A percentile compares a stretch with the other conserved stretches of the same genome.
Conservation (phyloP, 2,329 filamentous ascomycete genomes). For the Fusarium subglutinans region DNA sequence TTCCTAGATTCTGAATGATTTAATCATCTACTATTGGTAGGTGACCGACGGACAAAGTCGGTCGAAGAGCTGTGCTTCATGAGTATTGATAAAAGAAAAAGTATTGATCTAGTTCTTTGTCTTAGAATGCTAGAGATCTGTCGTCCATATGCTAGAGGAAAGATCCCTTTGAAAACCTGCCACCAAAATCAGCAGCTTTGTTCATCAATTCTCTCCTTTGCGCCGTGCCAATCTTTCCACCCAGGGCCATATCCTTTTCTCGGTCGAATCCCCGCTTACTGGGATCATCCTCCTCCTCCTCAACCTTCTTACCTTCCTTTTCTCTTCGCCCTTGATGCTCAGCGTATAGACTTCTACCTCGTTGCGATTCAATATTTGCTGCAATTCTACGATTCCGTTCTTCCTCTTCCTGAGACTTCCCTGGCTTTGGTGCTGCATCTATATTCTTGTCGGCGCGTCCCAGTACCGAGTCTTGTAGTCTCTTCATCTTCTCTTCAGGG, state of each 20-base stretch:
- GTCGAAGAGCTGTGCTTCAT: not conserved
- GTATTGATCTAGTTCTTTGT: not conserved
- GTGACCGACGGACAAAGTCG: not conserved
- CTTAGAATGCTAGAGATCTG: not conserved
- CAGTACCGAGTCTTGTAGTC: conserved; percentile 83
- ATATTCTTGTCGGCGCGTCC: conserved; percentile 66
- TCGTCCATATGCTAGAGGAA: conserved; percentile 54
- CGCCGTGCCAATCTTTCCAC: conserved; percentile 74
- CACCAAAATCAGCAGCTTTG: conserved; percentile 82
- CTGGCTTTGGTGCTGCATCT: conserved; percentile 53
- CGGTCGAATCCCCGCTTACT: conserved; percentile 88
- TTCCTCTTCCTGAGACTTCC: conserved; percentile 62
- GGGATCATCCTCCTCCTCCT: conserved; percentile 88
- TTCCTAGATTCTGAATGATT: not conserved
- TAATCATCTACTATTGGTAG: not conserved
- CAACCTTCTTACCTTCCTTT: conserved; percentile 49
- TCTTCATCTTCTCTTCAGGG: conserved; percentile 83
- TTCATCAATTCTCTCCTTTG: conserved; percentile 83
- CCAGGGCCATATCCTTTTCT: conserved; percentile 91
- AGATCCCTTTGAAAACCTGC: conserved; percentile 81
- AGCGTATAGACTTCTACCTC: conserved; percentile 68
- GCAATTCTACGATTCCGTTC: conserved; percentile 60
- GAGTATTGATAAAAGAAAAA: not conserved
- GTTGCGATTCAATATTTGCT: conserved; percentile 61
- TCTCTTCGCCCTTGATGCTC: conserved; percentile 56